phyloP scores from a whole-genome alignment of 306 rosid genomes.

The Dalbergia oliveri region DNA sequence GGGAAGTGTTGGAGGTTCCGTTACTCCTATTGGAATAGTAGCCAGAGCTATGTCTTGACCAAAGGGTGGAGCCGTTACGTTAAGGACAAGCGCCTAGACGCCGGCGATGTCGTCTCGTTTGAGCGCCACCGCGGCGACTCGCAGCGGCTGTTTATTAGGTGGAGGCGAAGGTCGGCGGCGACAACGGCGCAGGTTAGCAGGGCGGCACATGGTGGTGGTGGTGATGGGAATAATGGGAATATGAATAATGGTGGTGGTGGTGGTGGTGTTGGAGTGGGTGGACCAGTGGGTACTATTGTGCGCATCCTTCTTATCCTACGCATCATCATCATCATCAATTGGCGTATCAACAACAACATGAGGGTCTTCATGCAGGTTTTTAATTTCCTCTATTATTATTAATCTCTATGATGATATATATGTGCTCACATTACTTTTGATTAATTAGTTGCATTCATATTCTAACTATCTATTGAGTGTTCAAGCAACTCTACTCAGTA shows the following conservation, averaged over 20 bases:
- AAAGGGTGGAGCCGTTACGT: constrained; percentile 99
- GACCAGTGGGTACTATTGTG: constrained; percentile 72
- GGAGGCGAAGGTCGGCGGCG: constrained; percentile 60
- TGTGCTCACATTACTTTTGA: too few species aligned
- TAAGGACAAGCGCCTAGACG: constrained; percentile 88
- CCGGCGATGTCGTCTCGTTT: constrained; percentile 90
- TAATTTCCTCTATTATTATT: not conserved
- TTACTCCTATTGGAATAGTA: constrained; percentile 97
- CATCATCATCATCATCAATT: constrained; percentile 49
- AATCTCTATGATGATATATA: too few species aligned
- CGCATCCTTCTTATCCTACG: constrained; percentile 86
- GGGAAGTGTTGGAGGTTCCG: constrained; percentile 96
- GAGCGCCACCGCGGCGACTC: constrained; percentile 64
- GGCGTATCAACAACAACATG: constrained; percentile 61
- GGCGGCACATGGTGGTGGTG: not conserved
- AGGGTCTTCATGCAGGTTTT: constrained; percentile 72
- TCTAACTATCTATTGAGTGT: too few species aligned
- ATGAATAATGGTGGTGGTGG: constrained; percentile 27
- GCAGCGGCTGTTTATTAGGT: constrained; percentile 71
- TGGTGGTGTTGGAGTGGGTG: constrained; percentile 48
- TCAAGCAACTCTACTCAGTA: too few species aligned
- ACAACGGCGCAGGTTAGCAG: constrained; percentile 45
- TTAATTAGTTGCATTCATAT: too few species aligned
- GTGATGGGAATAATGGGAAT: not conserved
- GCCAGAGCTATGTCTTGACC: constrained; percentile 95